Conservation (phyloP, 1,139 yeast species). For the Pichia sp. region DNA sequence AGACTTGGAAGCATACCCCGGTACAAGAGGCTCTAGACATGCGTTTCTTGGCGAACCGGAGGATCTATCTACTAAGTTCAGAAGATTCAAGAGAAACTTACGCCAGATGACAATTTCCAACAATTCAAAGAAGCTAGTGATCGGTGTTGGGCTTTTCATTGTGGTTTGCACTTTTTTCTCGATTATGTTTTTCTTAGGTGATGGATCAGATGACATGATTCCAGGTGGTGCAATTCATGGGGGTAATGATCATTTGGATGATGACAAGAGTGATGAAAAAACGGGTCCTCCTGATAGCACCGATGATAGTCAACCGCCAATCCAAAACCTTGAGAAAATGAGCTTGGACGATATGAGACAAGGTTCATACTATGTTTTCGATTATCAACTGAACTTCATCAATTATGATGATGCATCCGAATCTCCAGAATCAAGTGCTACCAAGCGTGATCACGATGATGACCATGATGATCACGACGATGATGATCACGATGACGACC, state of each 20-base stretch:
- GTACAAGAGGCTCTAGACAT: conserved; percentile 5
- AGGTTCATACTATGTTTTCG: conserved; percentile 11
- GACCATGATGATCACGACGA: conserved; percentile 6
- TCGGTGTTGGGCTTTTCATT: conserved; percentile 4
- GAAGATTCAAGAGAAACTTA: background rate
- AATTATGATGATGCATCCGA: conserved; percentile 3
- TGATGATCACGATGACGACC: conserved; percentile 4
- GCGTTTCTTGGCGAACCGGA: conserved; percentile 10
- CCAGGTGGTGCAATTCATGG: conserved; percentile 11
- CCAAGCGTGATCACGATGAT: conserved; percentile 2
- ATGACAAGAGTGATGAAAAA: background rate
- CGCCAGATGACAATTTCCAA: background rate
- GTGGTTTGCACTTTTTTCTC: conserved; percentile 6
- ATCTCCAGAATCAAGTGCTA: background rate
- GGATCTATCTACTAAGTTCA: conserved; percentile 1
- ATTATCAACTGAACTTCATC: conserved; percentile 10
- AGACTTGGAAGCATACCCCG: conserved; percentile 13
- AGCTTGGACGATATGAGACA: conserved; percentile 11
- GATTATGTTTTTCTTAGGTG: conserved; percentile 10
- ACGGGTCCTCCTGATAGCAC: background rate
- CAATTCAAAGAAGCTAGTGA: conserved; percentile 6
- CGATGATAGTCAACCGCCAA: background rate
- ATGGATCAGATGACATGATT: conserved; percentile 7
- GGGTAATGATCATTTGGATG: background rate
- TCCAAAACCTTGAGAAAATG: conserved; percentile 6